Percentiles rank a stretch among this genome's conserved stretches.
Evolutionary conservation across 805 yeast genomes (phyloP).

Genomic region (Wickerhamiella vanderwaltii): DNA sequence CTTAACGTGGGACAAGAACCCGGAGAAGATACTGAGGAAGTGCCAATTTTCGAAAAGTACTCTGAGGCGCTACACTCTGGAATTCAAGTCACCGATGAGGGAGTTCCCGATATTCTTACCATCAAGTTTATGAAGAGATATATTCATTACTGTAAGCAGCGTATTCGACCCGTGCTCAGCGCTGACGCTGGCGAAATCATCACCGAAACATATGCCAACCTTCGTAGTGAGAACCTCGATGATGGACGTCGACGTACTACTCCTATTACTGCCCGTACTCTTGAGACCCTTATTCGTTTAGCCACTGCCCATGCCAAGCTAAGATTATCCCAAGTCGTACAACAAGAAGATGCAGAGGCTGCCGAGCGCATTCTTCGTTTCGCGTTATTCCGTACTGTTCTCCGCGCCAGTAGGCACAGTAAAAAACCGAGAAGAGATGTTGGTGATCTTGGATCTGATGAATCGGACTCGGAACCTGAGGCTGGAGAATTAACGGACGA

Average conservation of each 20-base stretch:
- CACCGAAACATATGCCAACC: slow-evolving; percentile 63
- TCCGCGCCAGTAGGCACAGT: slow-evolving; percentile 25
- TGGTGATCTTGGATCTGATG: slow-evolving; percentile 17
- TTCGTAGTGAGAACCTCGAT: slow-evolving; percentile 58
- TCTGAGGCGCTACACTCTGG: slow-evolving; percentile 76
- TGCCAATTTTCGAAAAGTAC: slow-evolving; percentile 65
- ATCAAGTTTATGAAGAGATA: slow-evolving; percentile 84
- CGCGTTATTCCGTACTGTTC: slow-evolving; percentile 71
- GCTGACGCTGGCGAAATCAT: slow-evolving; percentile 68
- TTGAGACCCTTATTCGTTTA: slow-evolving; percentile 88
- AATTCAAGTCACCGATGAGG: slow-evolving; percentile 36
- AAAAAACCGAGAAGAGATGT: slow-evolving; percentile 21
- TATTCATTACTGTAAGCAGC: slow-evolving; percentile 83
- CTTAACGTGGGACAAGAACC: slow-evolving; percentile 65
- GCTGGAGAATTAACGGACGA: slow-evolving; percentile 31
- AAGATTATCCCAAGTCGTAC: slow-evolving; percentile 67
- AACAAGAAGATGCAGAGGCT: slow-evolving; percentile 63
- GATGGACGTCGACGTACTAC: slow-evolving; percentile 49
- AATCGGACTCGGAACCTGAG: slow-evolving; percentile 22
- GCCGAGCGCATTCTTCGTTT: slow-evolving; percentile 79
- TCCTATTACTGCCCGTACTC: slow-evolving; percentile 96
- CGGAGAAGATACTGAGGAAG: slow-evolving; percentile 32
- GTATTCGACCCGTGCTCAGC: slow-evolving; percentile 70
- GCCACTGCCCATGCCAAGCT: slow-evolving; percentile 96
- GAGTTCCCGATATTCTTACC: slow-evolving; percentile 42